Conservation (phyloP, 2,329 filamentous ascomycete genomes). For the Herpotrichia juniperi region DNA sequence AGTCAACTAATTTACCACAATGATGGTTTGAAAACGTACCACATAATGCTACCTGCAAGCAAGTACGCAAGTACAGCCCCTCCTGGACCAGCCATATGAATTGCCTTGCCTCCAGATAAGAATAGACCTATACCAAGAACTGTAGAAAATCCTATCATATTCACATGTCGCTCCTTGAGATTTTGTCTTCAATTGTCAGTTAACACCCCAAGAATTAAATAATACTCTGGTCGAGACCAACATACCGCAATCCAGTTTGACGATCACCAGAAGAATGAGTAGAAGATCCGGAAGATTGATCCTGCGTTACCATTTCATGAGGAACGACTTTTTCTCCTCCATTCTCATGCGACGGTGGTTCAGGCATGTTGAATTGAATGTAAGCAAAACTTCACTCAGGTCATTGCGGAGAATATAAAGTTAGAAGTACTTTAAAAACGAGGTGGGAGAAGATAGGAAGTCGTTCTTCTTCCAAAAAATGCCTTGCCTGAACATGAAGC, state of each 20-base stretch:
- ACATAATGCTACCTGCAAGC: constrained; percentile 16
- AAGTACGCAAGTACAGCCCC: constrained; percentile 16
- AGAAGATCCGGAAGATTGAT: not conserved
- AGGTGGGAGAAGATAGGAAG: no score
- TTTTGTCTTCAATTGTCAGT: constrained; percentile 1
- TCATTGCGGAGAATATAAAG: no score
- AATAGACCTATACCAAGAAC: constrained; percentile 16
- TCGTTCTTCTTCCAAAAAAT: not conserved
- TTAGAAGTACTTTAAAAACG: no score
- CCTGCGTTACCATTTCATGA: not conserved
- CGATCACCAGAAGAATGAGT: not conserved
- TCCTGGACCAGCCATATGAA: constrained; percentile 17
- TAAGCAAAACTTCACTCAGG: no score
- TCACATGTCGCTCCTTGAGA: constrained; percentile 21
- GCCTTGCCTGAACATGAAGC: not conserved
- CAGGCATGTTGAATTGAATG: no score
- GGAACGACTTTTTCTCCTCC: not conserved
- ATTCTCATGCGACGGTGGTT: not conserved
- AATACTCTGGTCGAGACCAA: not conserved
- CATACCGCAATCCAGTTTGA: constrained; percentile 1
- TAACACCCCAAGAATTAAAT: not conserved
- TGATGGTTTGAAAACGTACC: not conserved
- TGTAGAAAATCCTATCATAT: constrained; percentile 20
- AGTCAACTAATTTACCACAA: not conserved
- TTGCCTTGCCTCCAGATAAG: constrained; percentile 15